These are phyloP conservation scores for Acacia pycnantha DNA, from an alignment of 331 rosid genomes.

Conservation along the genomic window DNA sequence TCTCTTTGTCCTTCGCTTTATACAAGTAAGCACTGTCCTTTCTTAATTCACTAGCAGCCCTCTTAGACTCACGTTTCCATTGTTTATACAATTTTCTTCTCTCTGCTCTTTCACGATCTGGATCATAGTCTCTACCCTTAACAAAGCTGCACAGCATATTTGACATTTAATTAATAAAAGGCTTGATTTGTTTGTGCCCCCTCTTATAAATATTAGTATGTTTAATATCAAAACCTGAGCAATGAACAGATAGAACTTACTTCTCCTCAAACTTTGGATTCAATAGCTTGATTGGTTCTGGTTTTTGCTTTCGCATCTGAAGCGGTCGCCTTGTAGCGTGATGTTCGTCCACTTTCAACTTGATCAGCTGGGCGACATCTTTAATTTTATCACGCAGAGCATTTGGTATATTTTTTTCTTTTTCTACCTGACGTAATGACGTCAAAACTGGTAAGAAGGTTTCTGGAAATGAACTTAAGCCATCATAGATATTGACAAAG, in stretches of 20 bases:
- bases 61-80: constrained; percentile 69
- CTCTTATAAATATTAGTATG: neutral
- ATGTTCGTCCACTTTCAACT: constrained; percentile 50
- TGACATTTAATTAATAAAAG: neutral
- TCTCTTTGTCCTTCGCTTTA: constrained; percentile 66
- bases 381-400: constrained; percentile 48
- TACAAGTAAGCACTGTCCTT: constrained; percentile 76
- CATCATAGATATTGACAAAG: constrained; percentile 47
- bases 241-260: constrained; percentile 40
- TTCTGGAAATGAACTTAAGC: constrained; percentile 83
- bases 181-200: constrained; percentile 11
- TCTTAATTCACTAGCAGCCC: constrained; percentile 84
- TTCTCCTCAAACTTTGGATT: constrained; percentile 77
- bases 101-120: constrained; percentile 72
- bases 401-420: constrained; percentile 52
- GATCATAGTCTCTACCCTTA: constrained; percentile 89
- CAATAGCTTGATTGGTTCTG: constrained; percentile 72
- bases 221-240: neutral
- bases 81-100: constrained; percentile 63
- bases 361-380: constrained; percentile 57
- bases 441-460: constrained; percentile 61
- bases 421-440: constrained; percentile 50
- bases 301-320: constrained; percentile 85
- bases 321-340: constrained; percentile 67
- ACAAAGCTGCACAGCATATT: constrained; percentile 68